These are phyloP conservation scores for Berkeleyomyces basicola DNA, from an alignment of 2,329 filamentous ascomycete species.

Conservation along the genomic window DNA sequence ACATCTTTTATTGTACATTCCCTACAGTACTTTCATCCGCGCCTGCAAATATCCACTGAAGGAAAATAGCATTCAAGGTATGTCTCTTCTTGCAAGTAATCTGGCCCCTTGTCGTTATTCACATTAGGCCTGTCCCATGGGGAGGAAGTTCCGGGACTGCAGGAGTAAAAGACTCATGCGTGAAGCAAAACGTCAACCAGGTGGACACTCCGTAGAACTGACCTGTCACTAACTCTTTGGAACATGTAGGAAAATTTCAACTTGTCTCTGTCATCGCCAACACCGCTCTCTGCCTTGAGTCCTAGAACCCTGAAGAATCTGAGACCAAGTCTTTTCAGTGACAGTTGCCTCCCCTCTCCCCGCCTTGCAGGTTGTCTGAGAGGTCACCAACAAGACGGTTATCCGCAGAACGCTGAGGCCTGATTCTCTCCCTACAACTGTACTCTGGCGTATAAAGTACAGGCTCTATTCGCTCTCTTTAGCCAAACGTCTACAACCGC, in stretches of 20 bases:
- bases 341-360: background rate
- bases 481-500: background rate
- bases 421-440: background rate
- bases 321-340: background rate
- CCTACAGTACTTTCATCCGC: background rate
- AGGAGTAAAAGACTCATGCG: background rate
- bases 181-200: background rate
- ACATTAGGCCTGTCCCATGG: background rate
- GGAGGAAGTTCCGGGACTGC: background rate
- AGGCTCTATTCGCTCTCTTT: background rate
- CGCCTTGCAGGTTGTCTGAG: background rate
- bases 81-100: background rate
- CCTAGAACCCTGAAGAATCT: background rate
- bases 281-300: background rate
- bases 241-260: background rate
- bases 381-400: background rate
- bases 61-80: background rate
- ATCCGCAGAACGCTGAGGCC: background rate
- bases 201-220: background rate
- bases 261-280: background rate
- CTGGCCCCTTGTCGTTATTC: background rate
- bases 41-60: background rate
- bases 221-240: background rate
- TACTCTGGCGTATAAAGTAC: background rate
- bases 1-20: background rate